phyloP scores from a whole-genome alignment of 1,139 yeast species.

The Sugiyamaella neomexicana region DNA sequence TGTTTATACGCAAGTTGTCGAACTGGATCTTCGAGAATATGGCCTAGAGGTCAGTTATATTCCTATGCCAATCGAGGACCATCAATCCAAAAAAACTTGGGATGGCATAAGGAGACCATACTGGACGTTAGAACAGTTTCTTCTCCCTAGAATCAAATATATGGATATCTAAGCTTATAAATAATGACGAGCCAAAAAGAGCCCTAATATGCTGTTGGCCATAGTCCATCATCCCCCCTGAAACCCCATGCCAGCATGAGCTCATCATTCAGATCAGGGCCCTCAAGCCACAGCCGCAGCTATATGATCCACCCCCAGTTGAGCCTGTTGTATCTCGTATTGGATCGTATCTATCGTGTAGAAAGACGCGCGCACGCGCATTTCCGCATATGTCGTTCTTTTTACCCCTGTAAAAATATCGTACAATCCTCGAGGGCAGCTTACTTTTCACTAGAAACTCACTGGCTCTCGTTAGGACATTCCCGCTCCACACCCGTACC shows the following conservation, averaged over 20 bases:
- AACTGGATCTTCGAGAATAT: constrained; percentile 73
- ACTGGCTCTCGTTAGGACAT: neutral
- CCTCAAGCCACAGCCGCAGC: too few relatives aligned
- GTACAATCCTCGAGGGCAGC: neutral
- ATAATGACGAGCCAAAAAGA: neutral
- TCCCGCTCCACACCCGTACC: neutral
- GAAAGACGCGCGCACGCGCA: neutral
- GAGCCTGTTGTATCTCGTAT: neutral
- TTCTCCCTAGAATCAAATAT: constrained; percentile 33
- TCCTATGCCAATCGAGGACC: constrained; percentile 36
- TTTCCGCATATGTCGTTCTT: neutral
- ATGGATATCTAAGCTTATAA: neutral
- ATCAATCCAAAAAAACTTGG: constrained; percentile 51
- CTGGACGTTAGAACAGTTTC: constrained; percentile 49
- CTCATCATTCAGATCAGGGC: too few relatives aligned
- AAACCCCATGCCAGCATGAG: too few relatives aligned
- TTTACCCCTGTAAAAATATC: constrained; percentile 1
- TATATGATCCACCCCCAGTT: neutral
- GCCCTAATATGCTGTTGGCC: too few relatives aligned
- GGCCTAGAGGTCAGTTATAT: constrained; percentile 65
- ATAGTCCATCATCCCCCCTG: too few relatives aligned
- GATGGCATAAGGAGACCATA: constrained; percentile 67
- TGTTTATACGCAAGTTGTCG: constrained; percentile 81
- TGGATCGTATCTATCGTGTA: constrained; percentile 3
- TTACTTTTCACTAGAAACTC: neutral